Conservation (phyloP, 164 flowering plant genomes). For the Magnolia sinica region DNA sequence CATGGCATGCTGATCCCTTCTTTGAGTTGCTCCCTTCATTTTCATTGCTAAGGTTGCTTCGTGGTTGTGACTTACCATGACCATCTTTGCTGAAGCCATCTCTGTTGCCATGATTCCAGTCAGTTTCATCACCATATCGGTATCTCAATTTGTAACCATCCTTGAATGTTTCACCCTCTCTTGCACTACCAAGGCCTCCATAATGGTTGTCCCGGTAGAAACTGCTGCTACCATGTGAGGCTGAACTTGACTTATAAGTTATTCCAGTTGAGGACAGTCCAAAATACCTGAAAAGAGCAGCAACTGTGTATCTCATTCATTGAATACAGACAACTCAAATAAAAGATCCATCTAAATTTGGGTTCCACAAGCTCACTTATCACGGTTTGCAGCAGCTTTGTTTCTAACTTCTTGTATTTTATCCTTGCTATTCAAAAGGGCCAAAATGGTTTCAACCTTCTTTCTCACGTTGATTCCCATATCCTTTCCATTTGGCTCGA, state of each 20-base stretch:
- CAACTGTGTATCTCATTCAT: not conserved
- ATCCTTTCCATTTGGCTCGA: conserved; percentile 95
- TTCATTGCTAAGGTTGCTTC: conserved; percentile 30
- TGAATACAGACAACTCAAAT: not conserved
- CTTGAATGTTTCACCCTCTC: conserved; percentile 35
- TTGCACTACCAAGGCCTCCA: conserved; percentile 47
- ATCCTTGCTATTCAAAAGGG: conserved; percentile 72
- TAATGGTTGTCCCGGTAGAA: conserved; percentile 45
- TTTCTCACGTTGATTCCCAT: conserved; percentile 95
- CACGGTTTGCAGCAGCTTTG: conserved; percentile 91
- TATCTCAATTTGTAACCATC: conserved; percentile 33
- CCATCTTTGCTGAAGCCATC: conserved; percentile 40
- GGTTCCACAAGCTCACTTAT: conserved; percentile 57
- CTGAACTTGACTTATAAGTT: conserved; percentile 66
- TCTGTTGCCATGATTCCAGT: conserved; percentile 8
- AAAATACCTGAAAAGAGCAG: conserved; percentile 52
- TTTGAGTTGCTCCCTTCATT: conserved; percentile 26
- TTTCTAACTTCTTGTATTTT: conserved; percentile 84
- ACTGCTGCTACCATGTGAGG: conserved; percentile 53
- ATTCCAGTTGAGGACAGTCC: conserved; percentile 92
- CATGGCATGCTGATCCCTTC: conserved; percentile 35
- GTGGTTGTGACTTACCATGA: conserved; percentile 39
- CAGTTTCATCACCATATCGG: conserved; percentile 30
- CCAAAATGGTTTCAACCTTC: conserved; percentile 70
- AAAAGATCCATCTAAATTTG: conserved; percentile 3